Evolutionary conservation across 2,329 filamentous ascomycete genomes (phyloP).

Genomic region (Fusarium robinianum): DNA sequence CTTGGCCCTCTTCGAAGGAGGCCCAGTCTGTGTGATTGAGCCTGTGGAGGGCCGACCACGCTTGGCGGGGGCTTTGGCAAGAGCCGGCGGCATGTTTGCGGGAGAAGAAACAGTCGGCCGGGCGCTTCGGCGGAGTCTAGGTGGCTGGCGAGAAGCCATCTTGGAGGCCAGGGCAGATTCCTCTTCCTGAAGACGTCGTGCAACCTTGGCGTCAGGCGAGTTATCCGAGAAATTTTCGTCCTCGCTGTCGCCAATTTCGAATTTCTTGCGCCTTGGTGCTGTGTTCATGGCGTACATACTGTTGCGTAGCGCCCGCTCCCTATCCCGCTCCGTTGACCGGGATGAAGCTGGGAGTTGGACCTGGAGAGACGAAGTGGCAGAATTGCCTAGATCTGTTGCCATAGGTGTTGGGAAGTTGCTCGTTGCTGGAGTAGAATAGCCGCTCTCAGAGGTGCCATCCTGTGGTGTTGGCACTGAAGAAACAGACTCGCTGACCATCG

Average conservation of each 20-base stretch:
- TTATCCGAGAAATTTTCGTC: constrained; percentile 39
- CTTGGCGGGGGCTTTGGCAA: constrained; percentile 27
- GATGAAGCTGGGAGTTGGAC: constrained; percentile 36
- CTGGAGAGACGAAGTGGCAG: constrained; percentile 35
- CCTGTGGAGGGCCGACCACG: constrained; percentile 33
- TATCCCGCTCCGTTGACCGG: constrained; percentile 21
- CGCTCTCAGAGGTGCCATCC: constrained; percentile 40
- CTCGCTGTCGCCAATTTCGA: constrained; percentile 49
- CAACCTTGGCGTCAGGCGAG: constrained; percentile 38
- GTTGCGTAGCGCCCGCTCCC: constrained; percentile 39
- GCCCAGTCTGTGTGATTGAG: constrained; percentile 21
- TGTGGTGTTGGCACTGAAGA: constrained; percentile 41
- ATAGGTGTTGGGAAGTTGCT: constrained; percentile 45
- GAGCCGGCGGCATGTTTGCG: constrained; percentile 6
- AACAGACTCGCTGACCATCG: constrained; percentile 35
- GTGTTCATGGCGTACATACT: constrained; percentile 56
- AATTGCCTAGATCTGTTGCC: constrained; percentile 30
- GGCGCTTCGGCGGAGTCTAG: constrained; percentile 19
- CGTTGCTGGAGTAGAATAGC: constrained; percentile 44
- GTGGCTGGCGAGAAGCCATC: constrained; percentile 3
- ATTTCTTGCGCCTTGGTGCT: constrained; percentile 49
- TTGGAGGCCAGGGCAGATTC: constrained; percentile 34
- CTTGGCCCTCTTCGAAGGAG: constrained; percentile 39
- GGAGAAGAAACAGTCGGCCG: constrained; percentile 9
- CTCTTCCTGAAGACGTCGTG: constrained; percentile 43